Conservation (phyloP, 1,284 basidiomycete species). For the Trichosporon sp. region DNA sequence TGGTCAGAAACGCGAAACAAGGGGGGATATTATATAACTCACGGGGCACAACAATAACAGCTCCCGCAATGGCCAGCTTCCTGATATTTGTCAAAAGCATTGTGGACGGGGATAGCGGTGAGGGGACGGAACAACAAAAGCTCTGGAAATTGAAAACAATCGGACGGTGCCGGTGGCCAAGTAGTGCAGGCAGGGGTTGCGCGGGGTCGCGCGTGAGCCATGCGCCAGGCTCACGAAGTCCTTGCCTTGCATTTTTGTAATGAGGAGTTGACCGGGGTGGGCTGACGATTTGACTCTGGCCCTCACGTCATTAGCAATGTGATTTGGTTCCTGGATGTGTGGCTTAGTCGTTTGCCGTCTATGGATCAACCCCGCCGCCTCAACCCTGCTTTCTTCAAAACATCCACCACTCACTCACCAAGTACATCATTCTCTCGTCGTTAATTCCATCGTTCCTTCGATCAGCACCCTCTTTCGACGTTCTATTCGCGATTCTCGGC, state of each 20-base stretch:
- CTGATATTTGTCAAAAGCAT: constrained; percentile 32
- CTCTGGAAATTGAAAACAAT: background rate
- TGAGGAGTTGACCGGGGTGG: background rate
- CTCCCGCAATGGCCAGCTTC: constrained; percentile 33
- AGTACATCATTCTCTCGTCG: background rate
- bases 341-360: background rate
- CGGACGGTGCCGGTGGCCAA: background rate
- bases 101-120: background rate
- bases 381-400: constrained; percentile 2
- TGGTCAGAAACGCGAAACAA: background rate
- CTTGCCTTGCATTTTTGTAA: no score
- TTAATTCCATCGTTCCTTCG: background rate
- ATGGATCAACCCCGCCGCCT: background rate
- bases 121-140: background rate
- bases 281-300: background rate
- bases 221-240: no score
- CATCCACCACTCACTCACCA: background rate
- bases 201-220: no score
- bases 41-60: constrained; percentile 34
- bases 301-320: background rate
- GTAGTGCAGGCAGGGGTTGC: background rate
- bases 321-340: background rate
- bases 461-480: background rate
- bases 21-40: constrained; percentile 6
- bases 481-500: background rate